These are phyloP conservation scores for Cystobasidiopsis lactophilus DNA, from an alignment of 768 basidiomycete genomes.

Conservation along the genomic window DNA sequence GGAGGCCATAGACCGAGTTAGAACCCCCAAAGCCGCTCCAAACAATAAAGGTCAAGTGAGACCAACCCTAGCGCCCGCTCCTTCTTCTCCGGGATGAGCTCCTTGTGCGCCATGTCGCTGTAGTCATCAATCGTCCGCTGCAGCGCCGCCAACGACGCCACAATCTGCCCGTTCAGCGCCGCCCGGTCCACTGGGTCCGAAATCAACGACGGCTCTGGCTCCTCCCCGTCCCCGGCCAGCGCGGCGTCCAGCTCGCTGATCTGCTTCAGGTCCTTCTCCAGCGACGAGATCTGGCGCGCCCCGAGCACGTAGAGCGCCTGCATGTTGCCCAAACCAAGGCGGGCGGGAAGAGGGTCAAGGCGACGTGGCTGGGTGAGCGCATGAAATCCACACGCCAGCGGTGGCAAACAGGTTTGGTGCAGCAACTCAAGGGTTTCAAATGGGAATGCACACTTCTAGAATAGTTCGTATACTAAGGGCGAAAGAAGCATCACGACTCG, in stretches of 20 bases:
- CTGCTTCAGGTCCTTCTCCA: neutral
- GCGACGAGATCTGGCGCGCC: neutral
- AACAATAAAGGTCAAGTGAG: neutral
- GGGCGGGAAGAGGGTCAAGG: too few relatives aligned
- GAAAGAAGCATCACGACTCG: neutral
- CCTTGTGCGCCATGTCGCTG: constrained; percentile 84
- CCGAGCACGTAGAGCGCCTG: neutral
- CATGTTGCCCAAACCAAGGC: neutral
- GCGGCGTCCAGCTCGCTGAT: too few relatives aligned
- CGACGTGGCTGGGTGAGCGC: too few relatives aligned
- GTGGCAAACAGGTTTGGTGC: neutral
- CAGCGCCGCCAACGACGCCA: constrained; percentile 86
- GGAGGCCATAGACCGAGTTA: neutral
- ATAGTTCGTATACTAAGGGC: too few relatives aligned
- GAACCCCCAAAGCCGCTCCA: neutral
- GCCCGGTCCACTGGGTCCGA: constrained; percentile 17
- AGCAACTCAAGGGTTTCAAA: too few relatives aligned
- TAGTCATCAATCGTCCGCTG: constrained; percentile 89
- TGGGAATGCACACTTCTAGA: too few relatives aligned
- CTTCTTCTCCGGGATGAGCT: constrained; percentile 86
- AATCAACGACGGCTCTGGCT: neutral
- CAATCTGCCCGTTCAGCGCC: constrained; percentile 63
- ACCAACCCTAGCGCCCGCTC: constrained; percentile 81
- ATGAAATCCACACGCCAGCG: too few relatives aligned
- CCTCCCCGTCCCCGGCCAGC: too few relatives aligned